Evolutionary conservation across 2,329 filamentous ascomycete genomes (phyloP).

Genomic region (Botrytis porri): DNA sequence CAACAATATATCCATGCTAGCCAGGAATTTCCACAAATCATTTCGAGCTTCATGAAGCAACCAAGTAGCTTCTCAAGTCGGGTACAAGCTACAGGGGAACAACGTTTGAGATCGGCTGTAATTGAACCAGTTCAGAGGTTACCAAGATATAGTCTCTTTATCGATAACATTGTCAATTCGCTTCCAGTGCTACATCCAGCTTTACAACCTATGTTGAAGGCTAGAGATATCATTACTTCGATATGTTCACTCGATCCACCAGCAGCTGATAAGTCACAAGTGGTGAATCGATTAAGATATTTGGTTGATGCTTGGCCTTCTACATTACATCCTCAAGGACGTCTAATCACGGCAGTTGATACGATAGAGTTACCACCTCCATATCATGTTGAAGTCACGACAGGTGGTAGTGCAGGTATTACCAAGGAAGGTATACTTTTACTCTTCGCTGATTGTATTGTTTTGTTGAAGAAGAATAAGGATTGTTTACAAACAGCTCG

Average conservation of each 20-base stretch:
- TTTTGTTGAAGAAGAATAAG: conserved; percentile 70
- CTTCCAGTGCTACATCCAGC: conserved; percentile 85
- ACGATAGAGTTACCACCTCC: conserved; percentile 74
- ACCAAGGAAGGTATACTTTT: conserved; percentile 68
- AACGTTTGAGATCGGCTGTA: conserved; percentile 82
- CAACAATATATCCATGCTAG: conserved; percentile 90
- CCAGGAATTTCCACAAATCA: conserved; percentile 76
- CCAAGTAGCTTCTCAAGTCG: conserved; percentile 80
- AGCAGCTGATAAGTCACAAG: conserved; percentile 66
- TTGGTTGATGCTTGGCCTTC: conserved; percentile 76
- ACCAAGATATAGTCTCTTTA: conserved; percentile 91
- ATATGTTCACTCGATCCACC: conserved; percentile 90
- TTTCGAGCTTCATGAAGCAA: conserved; percentile 75
- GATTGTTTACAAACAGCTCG: conserved; percentile 66
- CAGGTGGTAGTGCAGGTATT: conserved; percentile 15
- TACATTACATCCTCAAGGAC: conserved; percentile 68
- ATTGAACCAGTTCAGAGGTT: conserved; percentile 96
- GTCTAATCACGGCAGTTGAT: conserved; percentile 78
- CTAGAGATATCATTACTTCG: conserved; percentile 89
- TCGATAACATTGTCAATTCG: conserved; percentile 88
- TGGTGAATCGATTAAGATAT: conserved; percentile 70
- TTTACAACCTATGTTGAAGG: conserved; percentile 77
- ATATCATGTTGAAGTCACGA: conserved; percentile 47
- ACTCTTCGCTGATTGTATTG: conserved; percentile 77
- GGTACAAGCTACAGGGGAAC: conserved; percentile 81